Evolutionary conservation across 2,329 filamentous ascomycete genomes (phyloP), one percentile per base, ranked within the genome.

Genomic region (Epichloe coenophiala): DNA sequence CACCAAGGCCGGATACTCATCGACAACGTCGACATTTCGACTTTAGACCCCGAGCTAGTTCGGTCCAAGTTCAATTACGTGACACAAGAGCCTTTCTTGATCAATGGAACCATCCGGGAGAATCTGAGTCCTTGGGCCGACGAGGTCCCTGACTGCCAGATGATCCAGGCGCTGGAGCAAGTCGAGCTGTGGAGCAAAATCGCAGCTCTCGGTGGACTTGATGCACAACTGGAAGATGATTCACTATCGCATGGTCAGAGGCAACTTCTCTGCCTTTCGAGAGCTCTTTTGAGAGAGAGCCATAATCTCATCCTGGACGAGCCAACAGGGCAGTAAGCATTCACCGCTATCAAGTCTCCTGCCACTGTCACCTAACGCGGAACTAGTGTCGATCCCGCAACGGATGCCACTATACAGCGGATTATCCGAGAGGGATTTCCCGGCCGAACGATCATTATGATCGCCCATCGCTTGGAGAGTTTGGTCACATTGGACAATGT

Each of bases 221-320:
- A 55, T 31, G 45, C 40, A 2, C 49, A 53, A 0, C 38, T 58
- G 8, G 39, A 49, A 11, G 37, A 47, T 4, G 11, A 51, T 17
- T 17, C 42, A 2, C 13, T 57, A 8, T 57, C 53, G 7, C 42
- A 47, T 8, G 55, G 57, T 0, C 51, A 59, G 45, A 53, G 51
- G 40, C 57, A 57, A 47, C 53, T 57, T 2, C 9, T 57, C 9
- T 53, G 51, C n/a, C 53, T 58, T 5, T 51, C 53, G 2, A 50
- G 57, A n/a, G 45, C 51, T 12, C 4, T 46, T 6, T 3, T 49
- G 23, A 37, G 48, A 13, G 45, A 51, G 9, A 4, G 3, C 3
- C 51, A 15, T 13, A 41, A 43, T 5, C 27, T 52, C 3, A n/a
- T 53, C 4, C 17, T 51, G 8, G 47, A 54, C 21, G 53, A 54